Evolutionary conservation across 1,284 basidiomycete species (phyloP).

Genomic region (Naganishia sp.): DNA sequence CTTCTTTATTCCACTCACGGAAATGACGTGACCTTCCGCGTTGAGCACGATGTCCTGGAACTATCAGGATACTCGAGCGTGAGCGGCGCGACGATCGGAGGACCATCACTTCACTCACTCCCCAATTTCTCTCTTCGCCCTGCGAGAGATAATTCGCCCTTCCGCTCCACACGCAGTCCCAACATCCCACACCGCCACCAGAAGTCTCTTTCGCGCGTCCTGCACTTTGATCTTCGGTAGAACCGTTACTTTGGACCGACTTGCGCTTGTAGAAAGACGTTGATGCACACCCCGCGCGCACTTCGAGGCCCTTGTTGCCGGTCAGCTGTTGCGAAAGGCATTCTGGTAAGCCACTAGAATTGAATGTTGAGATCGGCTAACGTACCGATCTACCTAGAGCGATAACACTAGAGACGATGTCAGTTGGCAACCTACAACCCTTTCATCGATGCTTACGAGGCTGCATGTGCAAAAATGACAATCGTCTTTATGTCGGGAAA

Average conservation of each 20-base stretch:
- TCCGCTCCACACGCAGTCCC: slow-evolving; percentile 46
- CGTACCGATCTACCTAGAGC: slow-evolving; percentile 51
- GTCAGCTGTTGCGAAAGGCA: slow-evolving; percentile 40
- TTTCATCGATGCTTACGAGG: slow-evolving; percentile 39
- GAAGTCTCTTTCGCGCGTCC: neutral
- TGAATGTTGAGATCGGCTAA: no score
- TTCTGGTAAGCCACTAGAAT: neutral
- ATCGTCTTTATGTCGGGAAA: slow-evolving; percentile 48
- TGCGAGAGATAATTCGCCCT: slow-evolving; percentile 49
- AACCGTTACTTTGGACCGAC: neutral
- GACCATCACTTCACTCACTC: slow-evolving; percentile 36
- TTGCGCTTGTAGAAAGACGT: slow-evolving; percentile 48
- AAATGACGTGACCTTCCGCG: slow-evolving; percentile 47
- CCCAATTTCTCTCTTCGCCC: slow-evolving; percentile 53
- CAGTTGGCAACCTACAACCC: no score
- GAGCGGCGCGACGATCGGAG: neutral
- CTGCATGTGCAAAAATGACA: slow-evolving; percentile 58
- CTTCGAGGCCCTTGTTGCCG: slow-evolving; percentile 41
- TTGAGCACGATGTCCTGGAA: slow-evolving; percentile 45
- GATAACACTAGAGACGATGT: slow-evolving; percentile 42
- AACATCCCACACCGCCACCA: slow-evolving; percentile 3
- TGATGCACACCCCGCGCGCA: slow-evolving; percentile 50
- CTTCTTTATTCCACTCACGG: slow-evolving; percentile 35
- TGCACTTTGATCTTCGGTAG: neutral
- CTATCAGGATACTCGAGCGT: slow-evolving; percentile 13